Conservation (phyloP, 2,329 filamentous ascomycete genomes). For the Dactylonectria estremocensis region DNA sequence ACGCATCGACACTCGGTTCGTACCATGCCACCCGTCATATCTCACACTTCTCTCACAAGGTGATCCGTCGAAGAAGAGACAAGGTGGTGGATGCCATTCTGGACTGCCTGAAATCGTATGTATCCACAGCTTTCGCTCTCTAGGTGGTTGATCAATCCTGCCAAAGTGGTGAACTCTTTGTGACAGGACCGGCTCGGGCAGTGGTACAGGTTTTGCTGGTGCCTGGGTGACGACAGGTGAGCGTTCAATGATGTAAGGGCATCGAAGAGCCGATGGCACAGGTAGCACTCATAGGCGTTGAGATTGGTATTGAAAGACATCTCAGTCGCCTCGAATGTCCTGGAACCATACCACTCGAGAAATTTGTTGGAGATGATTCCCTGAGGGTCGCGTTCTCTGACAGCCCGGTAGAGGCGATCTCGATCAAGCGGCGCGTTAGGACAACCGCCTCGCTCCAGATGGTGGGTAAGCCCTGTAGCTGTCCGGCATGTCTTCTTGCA, state of each 20-base stretch:
- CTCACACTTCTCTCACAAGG: constrained; percentile 14
- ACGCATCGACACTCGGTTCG: background rate
- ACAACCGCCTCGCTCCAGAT: constrained; percentile 71
- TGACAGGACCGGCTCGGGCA: constrained; percentile 56
- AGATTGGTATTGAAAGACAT: constrained; percentile 60
- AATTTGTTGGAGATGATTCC: constrained; percentile 67
- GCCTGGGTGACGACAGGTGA: constrained; percentile 67
- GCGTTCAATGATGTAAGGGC: constrained; percentile 58
- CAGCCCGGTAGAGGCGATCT: constrained; percentile 61
- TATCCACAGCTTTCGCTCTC: constrained; percentile 61
- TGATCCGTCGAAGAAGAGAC: constrained; percentile 31
- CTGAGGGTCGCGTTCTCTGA: constrained; percentile 62
- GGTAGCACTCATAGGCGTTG: constrained; percentile 42
- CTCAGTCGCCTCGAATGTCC: constrained; percentile 56
- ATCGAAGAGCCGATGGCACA: constrained; percentile 65
- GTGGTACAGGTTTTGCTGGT: constrained; percentile 58
- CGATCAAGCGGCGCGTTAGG: constrained; percentile 63
- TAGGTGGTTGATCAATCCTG: constrained; percentile 58
- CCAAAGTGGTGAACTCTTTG: constrained; percentile 58
- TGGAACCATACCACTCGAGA: constrained; percentile 59
- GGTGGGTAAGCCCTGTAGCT: constrained; percentile 68
- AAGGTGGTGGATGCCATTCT: constrained; percentile 48
- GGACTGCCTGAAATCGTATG: constrained; percentile 56
- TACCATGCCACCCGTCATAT: background rate
- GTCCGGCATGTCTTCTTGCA: constrained; percentile 63